phyloP scores from a whole-genome alignment of 2,329 filamentous ascomycete genomes.

The Trichothecium sympodiale region DNA sequence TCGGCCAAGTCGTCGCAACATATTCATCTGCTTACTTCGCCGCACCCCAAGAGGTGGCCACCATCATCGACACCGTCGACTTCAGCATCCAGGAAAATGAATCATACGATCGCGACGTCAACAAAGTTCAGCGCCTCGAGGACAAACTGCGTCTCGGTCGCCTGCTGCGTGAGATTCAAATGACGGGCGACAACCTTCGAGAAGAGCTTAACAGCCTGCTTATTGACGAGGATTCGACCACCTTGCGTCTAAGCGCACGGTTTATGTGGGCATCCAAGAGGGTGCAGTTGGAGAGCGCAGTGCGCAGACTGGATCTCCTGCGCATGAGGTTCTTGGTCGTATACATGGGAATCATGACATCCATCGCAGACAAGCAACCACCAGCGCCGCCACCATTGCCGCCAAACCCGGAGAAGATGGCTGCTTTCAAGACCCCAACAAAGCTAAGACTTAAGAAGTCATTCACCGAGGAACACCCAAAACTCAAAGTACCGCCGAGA shows the following conservation, averaged over 20 bases:
- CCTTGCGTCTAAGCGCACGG: slow-evolving; percentile 36
- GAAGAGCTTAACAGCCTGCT: slow-evolving; percentile 46
- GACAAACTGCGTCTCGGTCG: slow-evolving; percentile 50
- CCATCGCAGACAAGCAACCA: slow-evolving; percentile 22
- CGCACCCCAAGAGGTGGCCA: slow-evolving; percentile 45
- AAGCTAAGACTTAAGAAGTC: slow-evolving; percentile 26
- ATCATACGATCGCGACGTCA: slow-evolving; percentile 49
- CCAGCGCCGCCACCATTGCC: slow-evolving; percentile 15
- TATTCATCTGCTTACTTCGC: slow-evolving; percentile 45
- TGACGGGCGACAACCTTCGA: slow-evolving; percentile 47
- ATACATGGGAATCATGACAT: slow-evolving; percentile 48
- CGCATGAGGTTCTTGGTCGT: slow-evolving; percentile 55
- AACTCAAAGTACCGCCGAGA: slow-evolving; percentile 34
- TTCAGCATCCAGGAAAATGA: slow-evolving; percentile 54
- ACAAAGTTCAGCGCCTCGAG: slow-evolving; percentile 45
- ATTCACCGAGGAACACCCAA: slow-evolving; percentile 31
- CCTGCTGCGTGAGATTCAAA: slow-evolving; percentile 51
- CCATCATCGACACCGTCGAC: slow-evolving; percentile 49
- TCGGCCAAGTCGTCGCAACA: slow-evolving; percentile 37
- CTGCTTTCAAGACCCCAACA: slow-evolving; percentile 13
- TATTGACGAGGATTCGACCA: slow-evolving; percentile 29
- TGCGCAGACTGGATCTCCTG: slow-evolving; percentile 48
- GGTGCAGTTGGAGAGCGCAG: slow-evolving; percentile 41
- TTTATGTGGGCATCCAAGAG: slow-evolving; percentile 48
- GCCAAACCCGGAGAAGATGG: slow-evolving; percentile 23